These are phyloP conservation scores for Emericellopsis cladophorae DNA, from an alignment of 2,329 filamentous ascomycete genomes.

Conservation along the genomic window DNA sequence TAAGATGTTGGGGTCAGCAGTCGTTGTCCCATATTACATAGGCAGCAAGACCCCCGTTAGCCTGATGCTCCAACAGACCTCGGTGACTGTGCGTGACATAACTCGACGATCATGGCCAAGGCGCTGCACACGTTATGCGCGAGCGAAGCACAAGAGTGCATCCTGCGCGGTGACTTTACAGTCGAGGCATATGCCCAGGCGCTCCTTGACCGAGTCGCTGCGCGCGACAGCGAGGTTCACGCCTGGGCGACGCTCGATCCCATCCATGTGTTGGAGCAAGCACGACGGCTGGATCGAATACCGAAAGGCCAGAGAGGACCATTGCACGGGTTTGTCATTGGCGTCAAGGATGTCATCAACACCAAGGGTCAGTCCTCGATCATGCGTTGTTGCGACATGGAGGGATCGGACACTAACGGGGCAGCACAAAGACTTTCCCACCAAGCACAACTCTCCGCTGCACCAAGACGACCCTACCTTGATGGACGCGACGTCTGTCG, in stretches of 20 bases:
- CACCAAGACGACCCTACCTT: conserved; percentile 30
- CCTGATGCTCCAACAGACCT: no score
- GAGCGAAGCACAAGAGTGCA: conserved; percentile 23
- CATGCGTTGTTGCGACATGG: background rate
- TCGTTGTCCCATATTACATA: no score
- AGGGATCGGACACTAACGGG: background rate
- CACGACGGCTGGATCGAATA: conserved; percentile 28
- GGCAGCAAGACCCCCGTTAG: no score
- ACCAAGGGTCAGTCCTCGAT: conserved; percentile 26
- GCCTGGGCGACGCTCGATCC: conserved; percentile 34
- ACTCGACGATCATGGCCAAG: no score
- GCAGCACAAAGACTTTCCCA: conserved; percentile 41
- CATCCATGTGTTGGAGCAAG: conserved; percentile 30
- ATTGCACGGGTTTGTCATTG: conserved; percentile 21
- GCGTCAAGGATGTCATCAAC: conserved; percentile 44
- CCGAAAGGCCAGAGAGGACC: conserved; percentile 4
- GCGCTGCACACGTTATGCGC: conserved; percentile 18
- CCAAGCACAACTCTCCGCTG: conserved; percentile 40
- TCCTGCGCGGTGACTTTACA: background rate
- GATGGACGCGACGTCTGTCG: conserved; percentile 37
- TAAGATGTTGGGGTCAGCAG: no score
- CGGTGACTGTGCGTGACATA: no score
- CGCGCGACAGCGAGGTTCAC: conserved; percentile 26
- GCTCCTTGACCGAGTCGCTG: conserved; percentile 26
- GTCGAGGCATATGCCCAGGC: conserved; percentile 24